Base-by-base conservation (phyloP, 805 yeast species). In the Metschnikowia lunata region DNA sequence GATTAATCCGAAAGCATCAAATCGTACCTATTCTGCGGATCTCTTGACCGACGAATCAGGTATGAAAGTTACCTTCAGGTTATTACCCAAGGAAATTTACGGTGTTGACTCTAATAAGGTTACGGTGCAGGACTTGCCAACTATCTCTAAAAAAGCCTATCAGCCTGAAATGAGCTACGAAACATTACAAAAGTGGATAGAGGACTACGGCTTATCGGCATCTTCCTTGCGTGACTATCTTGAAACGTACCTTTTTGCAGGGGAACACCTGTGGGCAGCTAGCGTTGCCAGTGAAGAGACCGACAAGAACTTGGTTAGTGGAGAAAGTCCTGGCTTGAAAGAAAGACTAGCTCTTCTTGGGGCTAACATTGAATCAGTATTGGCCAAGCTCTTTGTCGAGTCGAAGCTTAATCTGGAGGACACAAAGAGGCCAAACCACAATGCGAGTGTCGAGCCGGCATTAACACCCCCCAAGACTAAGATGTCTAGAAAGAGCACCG, bases 131-230 rank as follows among this genome's bases (percentile, higher is more conserved):
- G n/a, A 11, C n/a, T 10, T 12, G 3, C n/a, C 11, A 10, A 10
- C 31, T 3, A 29, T 4, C 6, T 29, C 31, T 12, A 12, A 29
- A 11, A 3, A 3, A 18, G 26, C 14, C 23, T 35, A 40, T 28
- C 37, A 40, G 7, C 36, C 38, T 2, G 46, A 42, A 14, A 33
- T 42, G 42, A 42, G 46, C 32, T 42, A 42, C 15, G 46, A 38
- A 30, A 23, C 46, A 5, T 42, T 42, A 14, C 41, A 42, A 13
- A 42, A 42, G 32, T 42, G 46, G 46, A 42, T 42, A 6, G 42
- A 42, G n/a, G 46, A 42, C 39, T 42, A 42, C 26, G 46, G 46
- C 3, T 28, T 42, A 13, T 42, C 46, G 9, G 42, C 46, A 6
- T 37, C 46, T 4, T 42, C 46, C 26, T 33, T 42, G 32, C 46